Base-by-base conservation (phyloP, 805 yeast genomes). In the Metschnikowia orientalis region DNA sequence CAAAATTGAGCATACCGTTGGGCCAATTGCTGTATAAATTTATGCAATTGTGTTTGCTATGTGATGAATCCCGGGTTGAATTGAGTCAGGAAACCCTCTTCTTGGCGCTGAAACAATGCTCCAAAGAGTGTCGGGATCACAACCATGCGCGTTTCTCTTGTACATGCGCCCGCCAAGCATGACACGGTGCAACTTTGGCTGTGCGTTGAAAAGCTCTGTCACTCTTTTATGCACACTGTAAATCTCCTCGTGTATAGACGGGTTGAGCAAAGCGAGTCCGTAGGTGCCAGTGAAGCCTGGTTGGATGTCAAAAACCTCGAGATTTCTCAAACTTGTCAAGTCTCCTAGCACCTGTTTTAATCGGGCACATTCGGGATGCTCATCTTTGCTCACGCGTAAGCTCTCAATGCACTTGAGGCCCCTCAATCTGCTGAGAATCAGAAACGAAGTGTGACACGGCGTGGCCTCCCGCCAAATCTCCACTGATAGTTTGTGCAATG, bases 241-340 rank as follows among this genome's bases (percentile, higher is more conserved):
- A 81, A 81, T 75, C 38, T 70, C 72, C 48, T 76, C 81, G 47
- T 64, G 67, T 3, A 76, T 59, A 4, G 74, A 72, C 8, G 76
- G 76, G 45, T 74, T 74, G 2, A 62, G 57, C 53, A 67, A 71
- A 9, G 74, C 78, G 14, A 73, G 52, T 0, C 79, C 81, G 60
- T 69, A 51, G 41, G 73, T 70, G 13, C 78, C 80, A 2, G 69
- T 59, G 2, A 75, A 76, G 1, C 77, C 73, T 0, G 79, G 69
- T 15, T 67, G 63, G 12, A 67, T 48, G 0, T 79, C 80, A 32
- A 68, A 63, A 2, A 75, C 50, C 49, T 73, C 72, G 6, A 76
- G 46, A 19, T 50, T 57, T 11, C 43, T 32, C 24, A 72, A 44
- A 1, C 41, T 34, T 2, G 49, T 45, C 4, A 68, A 46, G 2